Conservation (phyloP, 768 basidiomycete genomes). For the Suillus weaverae region DNA sequence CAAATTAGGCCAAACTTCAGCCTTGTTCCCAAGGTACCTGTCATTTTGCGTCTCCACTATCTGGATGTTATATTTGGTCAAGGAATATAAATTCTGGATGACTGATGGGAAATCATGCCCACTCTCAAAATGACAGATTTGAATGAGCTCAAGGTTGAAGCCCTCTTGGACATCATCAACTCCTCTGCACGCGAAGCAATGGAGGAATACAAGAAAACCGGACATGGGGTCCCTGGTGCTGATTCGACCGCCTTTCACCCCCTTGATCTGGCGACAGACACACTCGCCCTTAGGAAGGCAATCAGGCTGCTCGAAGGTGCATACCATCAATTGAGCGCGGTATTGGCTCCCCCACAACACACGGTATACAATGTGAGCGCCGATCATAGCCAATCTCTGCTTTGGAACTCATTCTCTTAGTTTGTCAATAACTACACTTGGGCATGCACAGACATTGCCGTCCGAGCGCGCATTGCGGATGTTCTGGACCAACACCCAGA, state of each 20-base stretch:
- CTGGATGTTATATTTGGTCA: not conserved
- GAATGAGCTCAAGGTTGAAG: slow-evolving; percentile 27
- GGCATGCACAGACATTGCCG: slow-evolving; percentile 26
- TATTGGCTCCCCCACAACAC: slow-evolving; percentile 29
- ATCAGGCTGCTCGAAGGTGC: slow-evolving; percentile 27
- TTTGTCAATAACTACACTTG: slow-evolving; percentile 26
- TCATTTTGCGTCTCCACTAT: too few species aligned
- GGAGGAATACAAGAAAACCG: slow-evolving; percentile 25
- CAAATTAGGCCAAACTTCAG: too few species aligned
- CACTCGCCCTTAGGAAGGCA: slow-evolving; percentile 25
- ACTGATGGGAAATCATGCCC: not conserved
- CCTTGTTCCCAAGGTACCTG: too few species aligned
- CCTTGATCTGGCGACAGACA: slow-evolving; percentile 21
- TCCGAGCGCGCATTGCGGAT: slow-evolving; percentile 28
- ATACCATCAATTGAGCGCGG: slow-evolving; percentile 25
- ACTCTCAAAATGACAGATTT: not conserved
- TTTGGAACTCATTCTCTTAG: not conserved
- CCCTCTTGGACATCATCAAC: slow-evolving; percentile 33
- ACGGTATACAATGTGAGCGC: slow-evolving; percentile 25
- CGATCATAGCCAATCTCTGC: not conserved
- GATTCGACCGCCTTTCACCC: slow-evolving; percentile 24
- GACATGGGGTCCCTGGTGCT: slow-evolving; percentile 24
- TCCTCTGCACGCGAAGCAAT: slow-evolving; percentile 29
- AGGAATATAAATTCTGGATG: not conserved
- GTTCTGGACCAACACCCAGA: slow-evolving; percentile 23